Base-by-base conservation (phyloP, 176 grass and related monocot species). In the Phragmites australis region DNA sequence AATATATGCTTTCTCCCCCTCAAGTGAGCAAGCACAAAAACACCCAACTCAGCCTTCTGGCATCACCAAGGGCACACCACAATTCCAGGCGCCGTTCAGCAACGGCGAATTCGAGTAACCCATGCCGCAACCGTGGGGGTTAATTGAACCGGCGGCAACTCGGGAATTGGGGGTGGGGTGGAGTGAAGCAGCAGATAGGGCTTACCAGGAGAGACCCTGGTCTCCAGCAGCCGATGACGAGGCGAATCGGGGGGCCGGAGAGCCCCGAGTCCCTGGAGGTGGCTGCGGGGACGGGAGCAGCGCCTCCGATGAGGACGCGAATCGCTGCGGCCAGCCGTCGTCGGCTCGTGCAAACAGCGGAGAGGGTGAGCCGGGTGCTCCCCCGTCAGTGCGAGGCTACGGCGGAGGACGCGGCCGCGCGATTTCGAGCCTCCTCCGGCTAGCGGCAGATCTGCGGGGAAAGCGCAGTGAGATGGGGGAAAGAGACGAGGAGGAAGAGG, bases 391-490 rank as follows among this genome's bases (percentile, higher is more conserved):
- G 23, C 26, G 14, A 12, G 40, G 44, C 9, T 23, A 2, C 37
- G n/a, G 27, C 3, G 27, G 17, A 29, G 25, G 10, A 9, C 3
- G 15, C 14, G 8, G 11, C 15, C 6, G 49, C 18, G 49, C 48
- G 51, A 75, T 17, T 56, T 6, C 72, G 9, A 26, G 22, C 39
- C 55, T 40, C 55, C 40, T 19, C 18, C 74, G 25, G 26, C 58
- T 27, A 47, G 75, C 27, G 27, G 58, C 45, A 77, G 75, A 71
- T 71, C 43, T 77, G 57, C 43, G 75, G 75, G n/a, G 11, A 44
- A 63, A 10, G 7, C 59, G 59, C 30, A 21, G 17, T 48, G 21
- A 63, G 57, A 62, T 21, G 21, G 57, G 27, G 75, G 19, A 34
- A 77, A 15, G 16, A 4, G 51, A 9, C 32, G 13, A 4, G 50